Evolutionary conservation across 2,329 filamentous ascomycete species (phyloP), one percentile per base, ranked within the genome.

Genomic region (Colletotrichum sp.): DNA sequence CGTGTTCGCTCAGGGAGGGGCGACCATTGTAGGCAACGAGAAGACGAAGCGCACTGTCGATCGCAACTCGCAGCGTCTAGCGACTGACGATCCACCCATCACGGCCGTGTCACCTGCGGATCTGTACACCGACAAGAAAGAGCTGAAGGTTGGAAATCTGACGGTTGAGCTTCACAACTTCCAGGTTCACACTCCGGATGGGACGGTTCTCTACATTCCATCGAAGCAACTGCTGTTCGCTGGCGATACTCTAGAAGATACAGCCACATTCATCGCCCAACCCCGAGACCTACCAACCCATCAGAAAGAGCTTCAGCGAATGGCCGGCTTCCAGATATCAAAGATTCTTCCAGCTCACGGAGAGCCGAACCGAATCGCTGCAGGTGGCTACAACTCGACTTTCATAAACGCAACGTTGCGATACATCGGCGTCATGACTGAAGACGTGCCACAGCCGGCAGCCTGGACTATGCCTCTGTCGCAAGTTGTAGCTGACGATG

Each of bases 331-430:
- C 14, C 63, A 59, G 14, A 73, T 75, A 6, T 75, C 69, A 7
- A 75, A 73, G 69, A 75, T 75, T 16, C 38, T 75, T 10, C 73
- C 73, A 9, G 73, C 73, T 21, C 73, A 75, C 4, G 73, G 73
- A 10, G 73, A 75, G 8, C 73, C 69, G 14, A 64, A 59, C 12
- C 26, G 73, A 5, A 75, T 75, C 36, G 69, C 69, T 16, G 7
- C 58, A 5, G 73, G 73, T 4, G 73, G 73, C 12, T 75, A 75
- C 64, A 75, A 68, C 48, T 26, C 69, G n/a, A 75, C 73, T n/a
- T 73, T 75, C 30, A 75, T 73, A 4, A 64, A 75, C 13, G 73
- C 73, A 26, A 75, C 73, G 3, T 34, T 75, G 21, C 38, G 70
- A 14, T 75, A 75, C 43, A 73, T 75, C 16, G 63, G n/a, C 4